Base-by-base conservation (phyloP, 768 basidiomycete species). In the Termitomyces sp. region DNA sequence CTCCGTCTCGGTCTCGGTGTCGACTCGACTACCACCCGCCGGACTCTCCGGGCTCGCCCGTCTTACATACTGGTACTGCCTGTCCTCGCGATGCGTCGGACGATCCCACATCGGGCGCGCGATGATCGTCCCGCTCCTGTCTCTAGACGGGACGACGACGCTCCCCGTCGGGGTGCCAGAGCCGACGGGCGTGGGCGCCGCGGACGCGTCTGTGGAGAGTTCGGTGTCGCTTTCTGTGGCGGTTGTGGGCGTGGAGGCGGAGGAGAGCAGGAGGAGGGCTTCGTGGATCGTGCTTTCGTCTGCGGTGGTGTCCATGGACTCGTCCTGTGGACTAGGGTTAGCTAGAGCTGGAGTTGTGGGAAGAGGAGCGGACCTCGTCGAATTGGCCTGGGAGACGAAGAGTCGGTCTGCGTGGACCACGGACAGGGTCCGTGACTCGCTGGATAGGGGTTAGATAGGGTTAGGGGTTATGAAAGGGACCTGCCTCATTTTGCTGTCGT, bases 1-100 rank as follows among this genome's bases (percentile, higher is more conserved):
- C 67, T 94, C 88, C 51, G 88, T 88, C 67, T 94, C 90, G 0
- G 88, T 87, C 71, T 92, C 90, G 0, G 88, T 87, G 57, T 88
- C 86, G 0, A 85, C 77, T 13, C 86, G 74, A 0, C 85, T 84
- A n/a, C 10, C n/a, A 3, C 56, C 24, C 28, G 56, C 32, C 8
- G 52, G 22, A 10, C 46, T 62, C 59, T 55, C 56, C 2, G 51
- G 51, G 51, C 50, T 47, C 63, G 46, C 18, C 9, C 40, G 2
- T n/a, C 40, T 41, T 8, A 20, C 40, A 10, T 41, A 41, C 40
- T 41, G 40, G 18, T 41, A 41, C 40, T 41, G 40, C 1, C 40
- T 8, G 3, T 16, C 28, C 36, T 49, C 57, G 1, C 18, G 33
- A 10, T 26, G 60, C 63, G 24, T 70, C 30, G 30, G 45, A 1